Evolutionary conservation across 2,329 filamentous ascomycete genomes (phyloP), one percentile per base, ranked within the genome.

Genomic region (Phoma sp.): DNA sequence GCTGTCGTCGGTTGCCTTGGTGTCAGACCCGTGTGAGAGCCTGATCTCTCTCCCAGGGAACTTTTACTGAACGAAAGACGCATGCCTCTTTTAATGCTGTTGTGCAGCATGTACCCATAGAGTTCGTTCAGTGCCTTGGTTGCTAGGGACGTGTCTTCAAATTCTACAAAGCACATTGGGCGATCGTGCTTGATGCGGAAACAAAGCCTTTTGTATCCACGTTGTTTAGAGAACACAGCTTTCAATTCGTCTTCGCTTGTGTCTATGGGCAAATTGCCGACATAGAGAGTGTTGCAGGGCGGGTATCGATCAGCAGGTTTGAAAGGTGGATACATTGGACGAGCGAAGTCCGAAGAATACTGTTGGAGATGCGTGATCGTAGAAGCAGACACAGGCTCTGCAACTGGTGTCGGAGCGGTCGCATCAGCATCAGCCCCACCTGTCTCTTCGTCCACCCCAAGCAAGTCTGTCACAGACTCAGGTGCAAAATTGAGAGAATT

Each of bases 161-260:
- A 99, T 76, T 99, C 95, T 32, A 99, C 95, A 74, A 98, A 98
- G 73, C 95, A 98, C 93, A 98, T 98, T 1, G 94, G 94, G 0
- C 94, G 93, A 66, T 97, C 96, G 63, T 91, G 86, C 80, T 98
- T 98, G 48, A 92, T 96, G 32, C 94, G 86, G 81, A 97, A 96
- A 72, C 92, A 96, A 6, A 99, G 86, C 24, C 95, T 85, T 78
- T 96, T 98, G 80, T 97, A 99, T 4, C 95, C 95, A 41, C 93
- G 88, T 74, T 96, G 91, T 76, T 93, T 94, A 22, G 89, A 92
- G 72, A 99, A 99, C 71, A 97, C 84, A 22, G 89, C 86, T 77
- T 98, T 98, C 51, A 99, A 84, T 74, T 98, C 95, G 71, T 98
- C 94, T 70, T 99, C 95, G 0, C 91, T 94, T 0, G 93, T 96